Evolutionary conservation across 768 basidiomycete genomes (phyloP).

Genomic region (Hericium rajendrae): DNA sequence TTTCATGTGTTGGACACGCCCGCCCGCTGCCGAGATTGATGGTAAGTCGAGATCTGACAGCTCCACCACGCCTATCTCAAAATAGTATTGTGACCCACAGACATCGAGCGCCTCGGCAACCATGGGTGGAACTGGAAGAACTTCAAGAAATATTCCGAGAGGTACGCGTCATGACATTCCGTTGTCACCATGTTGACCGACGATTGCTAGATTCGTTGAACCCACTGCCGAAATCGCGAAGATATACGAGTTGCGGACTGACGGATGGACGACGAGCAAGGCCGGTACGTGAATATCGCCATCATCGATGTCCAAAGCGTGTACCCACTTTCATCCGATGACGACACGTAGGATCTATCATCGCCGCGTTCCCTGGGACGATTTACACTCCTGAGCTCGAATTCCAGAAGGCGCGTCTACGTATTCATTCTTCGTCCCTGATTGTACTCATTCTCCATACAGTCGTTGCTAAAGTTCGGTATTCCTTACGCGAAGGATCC

Average conservation of each 20-base stretch:
- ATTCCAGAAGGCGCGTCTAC: neutral
- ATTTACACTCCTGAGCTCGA: neutral
- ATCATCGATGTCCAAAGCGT: neutral
- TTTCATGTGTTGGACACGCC: conserved; percentile 13
- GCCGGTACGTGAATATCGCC: conserved; percentile 1
- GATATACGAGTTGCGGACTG: neutral
- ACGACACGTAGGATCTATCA: neutral
- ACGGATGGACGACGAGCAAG: neutral
- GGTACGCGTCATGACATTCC: neutral
- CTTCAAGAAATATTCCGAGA: conserved; percentile 16
- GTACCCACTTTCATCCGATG: neutral
- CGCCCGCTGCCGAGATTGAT: conserved; percentile 15
- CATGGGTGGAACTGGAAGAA: conserved; percentile 21
- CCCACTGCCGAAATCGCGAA: neutral
- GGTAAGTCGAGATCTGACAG: neutral
- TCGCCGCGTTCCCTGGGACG: neutral
- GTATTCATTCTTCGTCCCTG: too few relatives aligned
- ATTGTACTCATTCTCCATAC: neutral
- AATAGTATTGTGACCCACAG: neutral
- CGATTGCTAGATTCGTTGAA: neutral
- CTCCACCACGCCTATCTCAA: neutral
- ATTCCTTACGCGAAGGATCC: neutral
- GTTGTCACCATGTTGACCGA: too few relatives aligned
- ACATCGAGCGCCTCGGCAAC: conserved; percentile 17
- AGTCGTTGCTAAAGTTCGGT: neutral